Base-by-base conservation (phyloP, 1,139 yeast genomes). In the Pneumocystis wakefieldiae region DNA sequence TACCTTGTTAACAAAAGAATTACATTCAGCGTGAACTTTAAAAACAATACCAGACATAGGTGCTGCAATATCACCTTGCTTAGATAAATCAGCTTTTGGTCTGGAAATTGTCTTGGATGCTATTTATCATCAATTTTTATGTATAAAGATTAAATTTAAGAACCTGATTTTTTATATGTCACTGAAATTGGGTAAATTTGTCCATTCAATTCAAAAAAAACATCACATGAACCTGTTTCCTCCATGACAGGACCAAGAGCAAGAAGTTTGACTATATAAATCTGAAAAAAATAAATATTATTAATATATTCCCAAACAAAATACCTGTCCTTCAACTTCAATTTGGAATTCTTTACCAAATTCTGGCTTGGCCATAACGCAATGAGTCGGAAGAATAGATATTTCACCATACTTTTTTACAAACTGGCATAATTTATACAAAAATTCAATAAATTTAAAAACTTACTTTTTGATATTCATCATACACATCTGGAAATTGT, bases 1-100 rank as follows among this genome's bases (percentile, higher is more conserved):
- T 32, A 32, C 98, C 83, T 91, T 92, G 82, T 87, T 89, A 69
- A 94, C 96, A 69, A 85, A 86, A 63, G 84, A 80, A 67, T 95
- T 96, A 70, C 83, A 83, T 77, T 89, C 87, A 67, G 89, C 87
- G 73, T 95, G 88, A 65, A 92, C 86, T 77, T 94, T 98, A 69
- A 92, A 89, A 66, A 92, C 90, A 67, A 92, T 97, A 78, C 99
- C 99, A 41, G 97, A 95, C 98, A 92, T 92, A 76, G 98, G 99
- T 4, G 98, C 96, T 70, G 97, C 98, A 68, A 94, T 86, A 70
- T 94, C 97, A 72, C 86, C 87, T 66, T 95, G 90, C 74, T 88
- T 87, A 73, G 82, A 84, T 19, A 84, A 79, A 69, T 85, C 87
- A 61, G 97, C 98, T 82, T 92, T 94, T 69, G 91, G 87, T 74